phyloP scores from a whole-genome alignment of 371 early-diverging fungal genomes.

The Saksenaea vasiformis region DNA sequence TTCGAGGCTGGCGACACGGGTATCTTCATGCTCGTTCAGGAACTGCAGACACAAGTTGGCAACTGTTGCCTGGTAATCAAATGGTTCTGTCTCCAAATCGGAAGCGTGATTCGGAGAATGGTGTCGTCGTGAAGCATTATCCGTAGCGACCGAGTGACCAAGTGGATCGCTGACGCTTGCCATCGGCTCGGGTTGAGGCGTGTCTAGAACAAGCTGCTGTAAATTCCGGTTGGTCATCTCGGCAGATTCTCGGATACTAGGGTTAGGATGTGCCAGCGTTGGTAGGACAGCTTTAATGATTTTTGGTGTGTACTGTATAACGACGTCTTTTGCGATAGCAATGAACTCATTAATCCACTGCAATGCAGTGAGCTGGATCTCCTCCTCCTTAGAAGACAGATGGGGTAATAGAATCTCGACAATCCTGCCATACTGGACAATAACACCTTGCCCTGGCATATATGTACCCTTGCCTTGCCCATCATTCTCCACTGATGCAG shows the following conservation, averaged over 20 bases:
- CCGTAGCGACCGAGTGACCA: not conserved
- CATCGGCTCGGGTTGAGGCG: slow-evolving; percentile 26
- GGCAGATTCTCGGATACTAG: slow-evolving; percentile 66
- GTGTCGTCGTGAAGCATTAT: not conserved
- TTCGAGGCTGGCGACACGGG: slow-evolving; percentile 83
- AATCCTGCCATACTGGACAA: slow-evolving; percentile 76
- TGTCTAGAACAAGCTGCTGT: slow-evolving; percentile 67
- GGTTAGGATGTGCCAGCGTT: slow-evolving; percentile 69
- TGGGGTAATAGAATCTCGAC: slow-evolving; percentile 78
- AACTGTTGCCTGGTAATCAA: slow-evolving; percentile 79
- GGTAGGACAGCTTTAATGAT: slow-evolving; percentile 80
- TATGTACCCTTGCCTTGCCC: slow-evolving; percentile 57
- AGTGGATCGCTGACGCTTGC: slow-evolving; percentile 12
- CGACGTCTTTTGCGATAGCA: slow-evolving; percentile 70
- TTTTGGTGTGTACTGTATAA: slow-evolving; percentile 74
- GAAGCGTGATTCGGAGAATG: not conserved
- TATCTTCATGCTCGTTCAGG: slow-evolving; percentile 82
- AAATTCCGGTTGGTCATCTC: slow-evolving; percentile 71
- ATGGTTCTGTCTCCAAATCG: slow-evolving; percentile 45
- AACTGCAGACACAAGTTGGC: slow-evolving; percentile 76
- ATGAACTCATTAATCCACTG: slow-evolving; percentile 88
- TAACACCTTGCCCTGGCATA: slow-evolving; percentile 71
- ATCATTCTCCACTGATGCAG: slow-evolving; percentile 7
- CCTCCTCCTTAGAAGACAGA: slow-evolving; percentile 75
- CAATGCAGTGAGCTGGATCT: slow-evolving; percentile 83